Evolutionary conservation across 306 rosid genomes (phyloP).

Genomic region (Ormosia emarginata): DNA sequence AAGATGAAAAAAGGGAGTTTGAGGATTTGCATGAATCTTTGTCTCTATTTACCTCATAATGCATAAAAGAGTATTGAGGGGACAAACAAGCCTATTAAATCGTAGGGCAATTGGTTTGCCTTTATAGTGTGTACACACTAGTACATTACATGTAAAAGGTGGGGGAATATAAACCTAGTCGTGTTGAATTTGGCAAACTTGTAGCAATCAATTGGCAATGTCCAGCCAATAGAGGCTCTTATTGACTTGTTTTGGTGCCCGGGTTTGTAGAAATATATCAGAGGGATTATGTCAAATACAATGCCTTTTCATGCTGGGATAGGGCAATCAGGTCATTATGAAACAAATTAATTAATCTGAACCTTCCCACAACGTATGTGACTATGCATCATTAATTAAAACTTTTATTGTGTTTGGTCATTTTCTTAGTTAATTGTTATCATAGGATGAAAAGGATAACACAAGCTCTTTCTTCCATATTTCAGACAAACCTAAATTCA

Average conservation of each 20-base stretch:
- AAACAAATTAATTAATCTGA: not conserved
- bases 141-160: not conserved
- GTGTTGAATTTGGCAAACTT: not conserved
- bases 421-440: not conserved
- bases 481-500: not conserved
- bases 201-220: not conserved
- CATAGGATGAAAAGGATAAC: not conserved
- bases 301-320: slow-evolving; percentile 6
- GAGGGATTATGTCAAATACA: not conserved
- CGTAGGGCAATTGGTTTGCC: not conserved
- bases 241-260: slow-evolving; percentile 16
- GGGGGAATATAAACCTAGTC: not conserved
- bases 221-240: not conserved
- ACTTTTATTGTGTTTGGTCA: not conserved
- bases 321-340: not conserved
- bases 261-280: not conserved
- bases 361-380: not conserved
- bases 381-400: not conserved
- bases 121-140: not conserved
- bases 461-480: not conserved
- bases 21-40: not conserved
- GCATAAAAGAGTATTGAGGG: not conserved
- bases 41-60: not conserved
- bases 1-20: not conserved
- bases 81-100: not conserved